Evolutionary conservation across 2,329 filamentous ascomycete genomes (phyloP).

Genomic region (Trichoderma koningii): DNA sequence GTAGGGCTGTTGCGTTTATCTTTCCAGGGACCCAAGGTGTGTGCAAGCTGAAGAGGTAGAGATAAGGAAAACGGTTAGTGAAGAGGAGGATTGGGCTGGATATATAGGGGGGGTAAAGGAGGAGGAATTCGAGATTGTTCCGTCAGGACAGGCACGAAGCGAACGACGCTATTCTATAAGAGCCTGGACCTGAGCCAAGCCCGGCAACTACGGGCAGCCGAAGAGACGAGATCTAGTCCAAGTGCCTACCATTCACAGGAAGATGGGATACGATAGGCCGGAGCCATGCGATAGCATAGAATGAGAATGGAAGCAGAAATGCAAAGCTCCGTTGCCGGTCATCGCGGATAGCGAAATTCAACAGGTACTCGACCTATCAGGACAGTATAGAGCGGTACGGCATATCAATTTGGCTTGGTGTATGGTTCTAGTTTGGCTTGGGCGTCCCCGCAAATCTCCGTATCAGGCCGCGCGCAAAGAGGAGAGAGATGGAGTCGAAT

Average conservation of each 20-base stretch:
- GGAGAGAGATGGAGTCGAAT: background rate
- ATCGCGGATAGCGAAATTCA: background rate
- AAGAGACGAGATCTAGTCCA: constrained; percentile 22
- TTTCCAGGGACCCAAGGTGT: background rate
- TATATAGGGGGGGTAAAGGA: background rate
- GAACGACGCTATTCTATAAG: constrained; percentile 14
- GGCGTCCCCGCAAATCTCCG: constrained; percentile 27
- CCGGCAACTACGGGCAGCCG: constrained; percentile 24
- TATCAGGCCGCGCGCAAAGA: constrained; percentile 27
- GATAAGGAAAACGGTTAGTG: background rate
- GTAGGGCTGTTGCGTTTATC: no score
- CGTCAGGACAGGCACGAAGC: constrained; percentile 7
- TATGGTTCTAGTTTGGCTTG: background rate
- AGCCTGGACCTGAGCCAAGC: constrained; percentile 1
- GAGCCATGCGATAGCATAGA: background rate
- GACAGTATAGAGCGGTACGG: background rate
- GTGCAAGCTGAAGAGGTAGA: background rate
- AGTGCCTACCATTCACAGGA: no score
- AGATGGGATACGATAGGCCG: background rate
- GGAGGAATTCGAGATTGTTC: constrained; percentile 4
- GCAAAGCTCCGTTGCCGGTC: constrained; percentile 12
- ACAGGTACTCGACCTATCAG: background rate
- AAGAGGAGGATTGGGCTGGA: background rate
- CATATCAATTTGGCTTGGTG: background rate
- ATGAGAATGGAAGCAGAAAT: background rate